Evolutionary conservation across 371 early-diverging fungal species (phyloP), one percentile per base, ranked within the genome.

Genomic region (Mucor irregularis): DNA sequence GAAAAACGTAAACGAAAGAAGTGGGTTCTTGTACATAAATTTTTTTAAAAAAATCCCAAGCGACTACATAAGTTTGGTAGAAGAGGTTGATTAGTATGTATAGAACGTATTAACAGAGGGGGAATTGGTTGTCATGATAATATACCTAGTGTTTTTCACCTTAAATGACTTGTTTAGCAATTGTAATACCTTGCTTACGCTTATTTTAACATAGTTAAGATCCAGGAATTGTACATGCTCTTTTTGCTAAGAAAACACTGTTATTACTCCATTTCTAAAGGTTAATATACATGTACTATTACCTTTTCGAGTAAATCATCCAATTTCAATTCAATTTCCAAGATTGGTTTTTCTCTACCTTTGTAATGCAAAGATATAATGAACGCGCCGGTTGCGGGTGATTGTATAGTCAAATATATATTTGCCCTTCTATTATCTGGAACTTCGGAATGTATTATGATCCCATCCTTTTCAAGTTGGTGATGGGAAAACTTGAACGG

Each of bases 271-370:
- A n/a, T n/a, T n/a, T n/a, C n/a, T n/a, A n/a, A n/a, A n/a, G n/a
- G n/a, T n/a, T n/a, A n/a, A n/a, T n/a, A n/a, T n/a, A n/a, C n/a
- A n/a, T n/a, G n/a, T n/a, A n/a, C n/a, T n/a, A n/a, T n/a, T 52
- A 49, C 52, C 35, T 93, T 94, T 69, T 94, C 95, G 45, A 96
- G 74, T 56, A 96, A 68, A 69, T 96, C 97, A 62, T 96, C 97
- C 45, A 96, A 69, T 55, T 92, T 92, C 54, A 96, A 78, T 69
- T 95, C 94, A 87, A 97, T 93, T 69, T 94, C 94, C 56, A 97
- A 67, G 28, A 97, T 93, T 0, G 97, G 90, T 56, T 91, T 92
- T 44, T 95, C 96, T 19, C 97, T 85, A 21, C 93, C 80, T 73
- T 89, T 71, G 66, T 90, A 94, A 58, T 90, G 84, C 34, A 96